These are phyloP conservation scores for Eremothecium coryli DNA, from an alignment of 1,139 yeast genomes.

Conservation along the genomic window DNA sequence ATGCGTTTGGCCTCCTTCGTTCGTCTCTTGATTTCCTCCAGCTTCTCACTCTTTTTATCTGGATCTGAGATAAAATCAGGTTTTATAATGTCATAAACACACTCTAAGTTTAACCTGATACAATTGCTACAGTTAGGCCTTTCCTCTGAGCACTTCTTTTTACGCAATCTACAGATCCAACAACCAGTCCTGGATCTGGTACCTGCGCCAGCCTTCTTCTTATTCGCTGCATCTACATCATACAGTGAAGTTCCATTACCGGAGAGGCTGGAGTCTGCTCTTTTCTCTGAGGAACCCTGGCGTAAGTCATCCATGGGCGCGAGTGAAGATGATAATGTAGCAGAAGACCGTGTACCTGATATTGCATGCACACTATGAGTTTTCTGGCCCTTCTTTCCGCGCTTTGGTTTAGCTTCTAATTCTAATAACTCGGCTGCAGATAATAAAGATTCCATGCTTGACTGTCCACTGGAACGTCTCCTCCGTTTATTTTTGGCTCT, in stretches of 20 bases:
- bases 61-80: constrained; percentile 49
- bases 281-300: neutral
- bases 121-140: constrained; percentile 51
- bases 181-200: constrained; percentile 52
- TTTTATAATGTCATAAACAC: constrained; percentile 39
- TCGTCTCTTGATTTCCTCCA: constrained; percentile 40
- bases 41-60: constrained; percentile 35
- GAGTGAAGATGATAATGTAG: constrained; percentile 1
- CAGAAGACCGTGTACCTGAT: neutral
- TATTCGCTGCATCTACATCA: constrained; percentile 6
- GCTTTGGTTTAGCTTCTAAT: constrained; percentile 4
- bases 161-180: constrained; percentile 61
- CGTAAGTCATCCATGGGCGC: neutral
- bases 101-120: constrained; percentile 39
- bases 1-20: constrained; percentile 30
- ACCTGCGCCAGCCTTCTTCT: constrained; percentile 19
- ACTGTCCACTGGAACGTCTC: constrained; percentile 3
- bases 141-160: constrained; percentile 57
- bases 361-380: neutral
- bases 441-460: constrained; percentile 7
- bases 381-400: neutral
- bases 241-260: neutral
- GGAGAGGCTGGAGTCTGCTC: neutral
- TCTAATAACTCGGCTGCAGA: constrained; percentile 11
- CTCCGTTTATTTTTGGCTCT: constrained; percentile 1